Base-by-base conservation (phyloP, 2,329 filamentous ascomycete genomes). In the Aspergillus vadensis region DNA sequence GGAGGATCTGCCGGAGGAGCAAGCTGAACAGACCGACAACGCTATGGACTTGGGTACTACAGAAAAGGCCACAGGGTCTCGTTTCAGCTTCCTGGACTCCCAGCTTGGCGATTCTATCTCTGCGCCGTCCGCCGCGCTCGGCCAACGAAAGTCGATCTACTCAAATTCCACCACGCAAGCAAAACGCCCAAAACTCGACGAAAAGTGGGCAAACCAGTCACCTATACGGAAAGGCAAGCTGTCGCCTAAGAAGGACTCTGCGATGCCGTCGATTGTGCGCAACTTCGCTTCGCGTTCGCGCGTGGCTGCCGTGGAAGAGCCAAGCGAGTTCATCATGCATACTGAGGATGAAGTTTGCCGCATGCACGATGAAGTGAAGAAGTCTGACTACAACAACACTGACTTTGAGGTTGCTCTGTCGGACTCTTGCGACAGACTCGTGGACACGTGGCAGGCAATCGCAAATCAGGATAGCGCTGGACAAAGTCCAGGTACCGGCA, bases 311-410 rank as follows among this genome's bases (percentile, higher is more conserved):
- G 79, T 96, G 49, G 81, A 82, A 4, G 94, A 97, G 76, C 80
- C 88, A 1, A 86, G 89, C 62, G 82, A 88, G 49, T 75, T 96
- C 19, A 86, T 97, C 49, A 77, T 96, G 36, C 82, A 85, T 52
- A 96, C 91, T 10, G 93, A 97, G 72, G 83, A 86, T 41, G 77
- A 91, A 43, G 79, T 96, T 41, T 82, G 82, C 53, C 81, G 81
- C 55, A 79, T 93, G 17, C 91, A 91, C 66, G 82, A 80, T 53
- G 75, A 78, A 61, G 67, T 71, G 2, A 70, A 74, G 56, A 69
- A 73, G 21, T 64, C 68, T 1, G 70, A 76, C 44, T 68, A 71
- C 36, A 70, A 69, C 48, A 70, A 74, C 19, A 59, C 69, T 4
- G 70, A 76, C 49, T 62, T 75, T 23, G 69, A 74, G 38, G 63